A percentile compares a stretch with the other conserved stretches of the same genome.
phyloP scores from a whole-genome alignment of 352 stramenopile species.

The Halophytophthora polymorphica region DNA sequence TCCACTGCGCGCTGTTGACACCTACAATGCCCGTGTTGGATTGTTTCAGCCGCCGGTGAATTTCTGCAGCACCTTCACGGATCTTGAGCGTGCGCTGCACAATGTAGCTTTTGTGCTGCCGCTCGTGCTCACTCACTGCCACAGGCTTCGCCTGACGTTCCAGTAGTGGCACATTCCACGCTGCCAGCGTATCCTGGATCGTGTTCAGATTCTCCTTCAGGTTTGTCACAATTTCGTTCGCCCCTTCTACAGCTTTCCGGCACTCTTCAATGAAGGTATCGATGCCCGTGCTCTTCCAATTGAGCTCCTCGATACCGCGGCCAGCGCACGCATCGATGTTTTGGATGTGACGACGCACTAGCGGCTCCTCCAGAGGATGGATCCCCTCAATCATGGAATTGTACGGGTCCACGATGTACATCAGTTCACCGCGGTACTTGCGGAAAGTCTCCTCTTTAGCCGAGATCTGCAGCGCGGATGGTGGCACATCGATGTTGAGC shows the following conservation, averaged over 20 bases:
- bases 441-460: constrained; percentile 95
- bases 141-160: constrained; percentile 96
- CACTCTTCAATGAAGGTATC: constrained; percentile 94
- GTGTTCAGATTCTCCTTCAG: constrained; percentile 97
- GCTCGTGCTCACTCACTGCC: constrained; percentile 95
- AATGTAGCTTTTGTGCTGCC: constrained; percentile 92
- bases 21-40: constrained; percentile 93
- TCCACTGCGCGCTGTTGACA: constrained; percentile 95
- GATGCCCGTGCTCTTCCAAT: constrained; percentile 94
- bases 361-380: constrained; percentile 95
- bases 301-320: constrained; percentile 92
- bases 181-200: constrained; percentile 91
- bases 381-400: constrained; percentile 96
- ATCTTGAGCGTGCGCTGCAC: constrained; percentile 93
- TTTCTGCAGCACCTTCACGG: constrained; percentile 93
- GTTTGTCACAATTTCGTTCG: constrained; percentile 93
- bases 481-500: constrained; percentile 93
- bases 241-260: constrained; percentile 76
- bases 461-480: constrained; percentile 94
- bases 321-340: constrained; percentile 95
- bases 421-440: constrained; percentile 94
- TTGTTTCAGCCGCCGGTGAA: constrained; percentile 95
- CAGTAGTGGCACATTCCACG: constrained; percentile 93
- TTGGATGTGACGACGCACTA: constrained; percentile 93
- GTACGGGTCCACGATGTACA: constrained; percentile 98